Percentiles rank a stretch among this genome's conserved stretches.
phyloP scores from a whole-genome alignment of 1,284 basidiomycete genomes.

The Prillingera fragicola region DNA sequence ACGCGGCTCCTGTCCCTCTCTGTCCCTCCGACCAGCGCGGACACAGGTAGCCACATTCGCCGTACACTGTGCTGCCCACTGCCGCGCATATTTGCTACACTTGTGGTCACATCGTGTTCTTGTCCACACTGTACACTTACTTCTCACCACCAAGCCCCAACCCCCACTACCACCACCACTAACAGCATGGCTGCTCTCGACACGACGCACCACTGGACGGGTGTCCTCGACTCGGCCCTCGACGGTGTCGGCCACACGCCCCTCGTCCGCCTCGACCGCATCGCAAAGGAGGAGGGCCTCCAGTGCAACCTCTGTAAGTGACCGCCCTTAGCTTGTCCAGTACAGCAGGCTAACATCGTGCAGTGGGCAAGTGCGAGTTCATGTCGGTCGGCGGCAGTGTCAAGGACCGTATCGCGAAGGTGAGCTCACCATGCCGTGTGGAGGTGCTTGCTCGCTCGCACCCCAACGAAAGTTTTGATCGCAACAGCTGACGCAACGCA shows the following conservation, averaged over 20 bases:
- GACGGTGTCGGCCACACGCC: conserved; percentile 87
- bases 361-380: conserved; percentile 87
- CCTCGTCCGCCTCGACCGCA: conserved; percentile 75
- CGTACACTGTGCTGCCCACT: too few relatives aligned
- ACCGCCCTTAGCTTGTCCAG: neutral
- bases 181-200: too few relatives aligned
- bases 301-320: conserved; percentile 83
- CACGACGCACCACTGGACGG: conserved; percentile 41
- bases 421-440: conserved; percentile 16
- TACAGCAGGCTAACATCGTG: neutral
- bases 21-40: too few relatives aligned
- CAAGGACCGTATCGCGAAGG: conserved; percentile 91
- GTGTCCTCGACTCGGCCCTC: conserved; percentile 68
- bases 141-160: neutral
- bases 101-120: too few relatives aligned
- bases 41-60: too few relatives aligned
- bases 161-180: neutral
- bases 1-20: too few relatives aligned
- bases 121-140: too few relatives aligned
- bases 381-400: conserved; percentile 88
- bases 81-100: too few relatives aligned
- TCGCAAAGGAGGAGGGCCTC: conserved; percentile 67
- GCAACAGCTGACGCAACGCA: conserved; percentile 7
- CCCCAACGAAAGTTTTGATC: conserved; percentile 3
- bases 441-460: neutral